These are phyloP conservation scores for Aurantiochytrium sp. DNA, from an alignment of 108 stramenopile genomes.

Conservation along the genomic window DNA sequence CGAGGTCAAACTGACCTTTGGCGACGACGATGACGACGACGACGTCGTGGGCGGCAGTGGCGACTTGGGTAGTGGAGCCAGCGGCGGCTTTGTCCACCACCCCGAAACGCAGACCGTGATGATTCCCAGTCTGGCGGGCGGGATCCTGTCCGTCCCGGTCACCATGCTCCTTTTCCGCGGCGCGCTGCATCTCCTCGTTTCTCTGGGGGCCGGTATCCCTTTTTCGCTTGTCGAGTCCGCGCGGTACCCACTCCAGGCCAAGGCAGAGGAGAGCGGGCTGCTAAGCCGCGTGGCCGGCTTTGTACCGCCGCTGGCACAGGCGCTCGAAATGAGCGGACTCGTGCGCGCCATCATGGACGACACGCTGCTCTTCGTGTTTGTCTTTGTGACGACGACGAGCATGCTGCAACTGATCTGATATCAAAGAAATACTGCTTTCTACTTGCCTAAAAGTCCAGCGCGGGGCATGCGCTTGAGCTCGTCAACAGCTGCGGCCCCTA, in stretches of 20 bases:
- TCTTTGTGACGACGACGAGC: neutral
- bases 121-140: neutral
- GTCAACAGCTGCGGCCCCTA: too few species aligned
- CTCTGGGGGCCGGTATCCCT: neutral
- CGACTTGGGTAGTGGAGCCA: too few species aligned
- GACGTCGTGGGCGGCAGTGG: neutral
- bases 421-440: too few species aligned
- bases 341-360: neutral
- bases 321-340: neutral
- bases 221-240: conserved; percentile 9
- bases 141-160: neutral
- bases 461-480: too few species aligned
- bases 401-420: neutral
- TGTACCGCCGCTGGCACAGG: neutral
- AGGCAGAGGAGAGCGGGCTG: neutral
- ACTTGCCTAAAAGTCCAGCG: too few species aligned
- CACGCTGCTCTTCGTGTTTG: neutral
- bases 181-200: neutral
- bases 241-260: neutral
- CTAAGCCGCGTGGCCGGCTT: neutral
- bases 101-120: neutral
- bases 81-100: too few species aligned
- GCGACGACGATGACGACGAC: neutral
- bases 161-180: neutral
- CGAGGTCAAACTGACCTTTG: neutral